A percentile compares a stretch with the other conserved stretches of the same genome.
Conservation (phyloP, 2,329 filamentous ascomycete species). For the Neopestalotiopsis sp. region DNA sequence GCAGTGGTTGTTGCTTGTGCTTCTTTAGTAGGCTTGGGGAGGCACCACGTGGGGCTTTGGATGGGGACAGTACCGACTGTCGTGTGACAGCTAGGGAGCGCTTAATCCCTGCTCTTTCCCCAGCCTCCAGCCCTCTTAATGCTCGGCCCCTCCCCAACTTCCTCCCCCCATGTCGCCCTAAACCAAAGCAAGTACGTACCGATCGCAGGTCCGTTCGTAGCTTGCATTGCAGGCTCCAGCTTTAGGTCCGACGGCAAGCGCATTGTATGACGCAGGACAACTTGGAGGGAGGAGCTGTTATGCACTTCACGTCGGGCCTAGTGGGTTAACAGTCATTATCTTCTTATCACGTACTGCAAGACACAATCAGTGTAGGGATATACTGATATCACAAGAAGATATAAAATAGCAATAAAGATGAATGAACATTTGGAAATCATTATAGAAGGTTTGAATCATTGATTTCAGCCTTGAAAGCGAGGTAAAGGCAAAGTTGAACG, state of each 20-base stretch:
- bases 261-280: slow-evolving; percentile 30
- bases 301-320: background rate
- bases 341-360: background rate
- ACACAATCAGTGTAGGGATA: too few relatives aligned
- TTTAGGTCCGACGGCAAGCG: slow-evolving; percentile 16
- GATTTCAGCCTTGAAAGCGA: background rate
- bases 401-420: too few relatives aligned
- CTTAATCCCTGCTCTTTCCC: background rate
- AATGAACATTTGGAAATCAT: background rate
- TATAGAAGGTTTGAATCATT: background rate
- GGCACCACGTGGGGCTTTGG: slow-evolving; percentile 22
- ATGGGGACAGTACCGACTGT: background rate
- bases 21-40: slow-evolving; percentile 12
- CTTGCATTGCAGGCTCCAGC: slow-evolving; percentile 16
- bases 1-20: background rate
- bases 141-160: background rate
- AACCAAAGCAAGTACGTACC: background rate
- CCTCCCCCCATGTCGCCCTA: slow-evolving; percentile 1
- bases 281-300: slow-evolving; percentile 12
- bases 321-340: background rate
- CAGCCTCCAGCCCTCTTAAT: background rate
- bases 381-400: too few relatives aligned
- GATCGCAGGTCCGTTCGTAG: background rate
- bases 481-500: background rate
- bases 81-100: background rate